Conservation (phyloP, 1,139 yeast genomes). For the Yamadazyma taylorii region DNA sequence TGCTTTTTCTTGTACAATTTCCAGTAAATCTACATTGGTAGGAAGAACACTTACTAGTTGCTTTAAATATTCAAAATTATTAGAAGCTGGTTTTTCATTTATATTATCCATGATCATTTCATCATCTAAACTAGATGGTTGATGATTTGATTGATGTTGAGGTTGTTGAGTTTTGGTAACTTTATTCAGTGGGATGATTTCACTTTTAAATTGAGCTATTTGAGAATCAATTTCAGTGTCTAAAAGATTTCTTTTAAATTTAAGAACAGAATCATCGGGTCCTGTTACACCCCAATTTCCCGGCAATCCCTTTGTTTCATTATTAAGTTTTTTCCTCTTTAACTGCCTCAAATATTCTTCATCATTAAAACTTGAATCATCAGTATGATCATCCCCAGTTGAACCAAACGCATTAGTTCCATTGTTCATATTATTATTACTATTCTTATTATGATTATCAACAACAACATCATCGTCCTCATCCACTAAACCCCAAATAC, state of each 20-base stretch:
- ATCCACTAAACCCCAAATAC: conserved; percentile 81
- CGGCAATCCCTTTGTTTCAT: conserved; percentile 34
- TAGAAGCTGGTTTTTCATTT: conserved; percentile 7
- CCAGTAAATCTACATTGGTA: conserved; percentile 32
- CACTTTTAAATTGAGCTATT: conserved; percentile 2
- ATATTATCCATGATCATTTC: conserved; percentile 4
- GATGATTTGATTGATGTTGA: no score
- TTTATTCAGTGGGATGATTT: background rate
- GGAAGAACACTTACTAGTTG: conserved; percentile 35
- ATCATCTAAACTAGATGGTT: conserved; percentile 1
- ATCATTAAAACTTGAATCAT: conserved; percentile 23
- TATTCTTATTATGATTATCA: no score
- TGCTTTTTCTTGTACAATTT: conserved; percentile 59
- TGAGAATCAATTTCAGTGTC: conserved; percentile 13
- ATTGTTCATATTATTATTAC: conserved; percentile 28
- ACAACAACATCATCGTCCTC: no score
- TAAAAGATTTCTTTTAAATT: conserved; percentile 13
- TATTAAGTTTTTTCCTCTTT: conserved; percentile 35
- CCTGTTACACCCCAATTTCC: conserved; percentile 21
- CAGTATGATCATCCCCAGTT: no score
- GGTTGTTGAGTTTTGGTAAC: no score
- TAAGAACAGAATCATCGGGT: conserved; percentile 10
- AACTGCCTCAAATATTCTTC: conserved; percentile 32
- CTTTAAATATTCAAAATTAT: conserved; percentile 35
- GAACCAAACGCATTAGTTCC: no score